Conservation (phyloP, 1,284 basidiomycete genomes). For the Rhodotorula sp. region DNA sequence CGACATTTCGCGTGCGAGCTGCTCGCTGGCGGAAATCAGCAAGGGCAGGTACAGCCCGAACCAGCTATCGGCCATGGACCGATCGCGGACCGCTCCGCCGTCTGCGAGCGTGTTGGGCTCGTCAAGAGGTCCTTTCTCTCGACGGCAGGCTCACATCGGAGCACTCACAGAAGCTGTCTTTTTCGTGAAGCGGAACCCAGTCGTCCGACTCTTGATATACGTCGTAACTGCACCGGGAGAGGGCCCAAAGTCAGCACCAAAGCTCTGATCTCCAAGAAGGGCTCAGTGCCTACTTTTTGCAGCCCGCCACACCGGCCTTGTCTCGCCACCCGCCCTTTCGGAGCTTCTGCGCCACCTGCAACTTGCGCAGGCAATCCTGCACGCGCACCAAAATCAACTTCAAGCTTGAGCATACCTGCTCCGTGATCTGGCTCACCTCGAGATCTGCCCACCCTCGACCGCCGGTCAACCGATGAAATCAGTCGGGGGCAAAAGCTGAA, state of each 20-base stretch:
- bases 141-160: not conserved
- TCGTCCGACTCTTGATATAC: not conserved
- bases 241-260: too few species aligned
- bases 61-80: not conserved
- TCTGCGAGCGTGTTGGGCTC: not conserved
- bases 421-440: not conserved
- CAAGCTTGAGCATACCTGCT: not conserved
- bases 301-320: slow-evolving; percentile 9
- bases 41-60: not conserved
- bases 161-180: not conserved
- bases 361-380: slow-evolving; percentile 17
- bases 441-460: not conserved
- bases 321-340: slow-evolving; percentile 18
- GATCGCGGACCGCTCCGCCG: not conserved
- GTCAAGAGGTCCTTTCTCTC: not conserved
- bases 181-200: not conserved
- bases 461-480: not conserved
- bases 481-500: too few species aligned
- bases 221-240: not conserved
- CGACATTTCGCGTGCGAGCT: not conserved
- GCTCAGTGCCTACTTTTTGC: slow-evolving; percentile 8
- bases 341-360: not conserved
- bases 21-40: not conserved
- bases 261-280: too few species aligned
- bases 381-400: not conserved